Evolutionary conservation across 768 basidiomycete species (phyloP).

Genomic region (Phylloporus sp.): DNA sequence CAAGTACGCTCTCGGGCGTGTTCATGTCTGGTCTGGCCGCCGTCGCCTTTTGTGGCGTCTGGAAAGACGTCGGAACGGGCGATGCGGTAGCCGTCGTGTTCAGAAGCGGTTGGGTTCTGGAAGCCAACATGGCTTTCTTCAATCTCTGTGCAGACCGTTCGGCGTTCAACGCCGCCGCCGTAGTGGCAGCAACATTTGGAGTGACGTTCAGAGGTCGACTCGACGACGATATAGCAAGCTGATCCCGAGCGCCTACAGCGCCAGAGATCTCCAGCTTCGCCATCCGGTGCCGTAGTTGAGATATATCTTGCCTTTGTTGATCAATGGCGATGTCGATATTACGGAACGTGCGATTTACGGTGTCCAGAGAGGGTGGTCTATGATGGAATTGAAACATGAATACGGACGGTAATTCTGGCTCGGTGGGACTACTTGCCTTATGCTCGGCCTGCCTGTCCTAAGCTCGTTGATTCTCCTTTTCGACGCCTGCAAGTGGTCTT

Average conservation of each 20-base stretch:
- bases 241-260: constrained; percentile 32
- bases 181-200: constrained; percentile 64
- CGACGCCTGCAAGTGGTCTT: constrained; percentile 61
- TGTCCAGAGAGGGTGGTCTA: constrained; percentile 82
- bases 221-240: constrained; percentile 37
- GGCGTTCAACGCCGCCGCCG: constrained; percentile 77
- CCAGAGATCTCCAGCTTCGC: constrained; percentile 42
- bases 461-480: constrained; percentile 65
- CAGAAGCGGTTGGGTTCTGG: constrained; percentile 60
- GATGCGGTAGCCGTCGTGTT: constrained; percentile 46
- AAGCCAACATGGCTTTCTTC: constrained; percentile 59
- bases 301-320: constrained; percentile 54
- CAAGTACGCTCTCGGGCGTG: neutral
- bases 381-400: constrained; percentile 2
- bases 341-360: constrained; percentile 73
- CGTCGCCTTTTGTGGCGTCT: constrained; percentile 26
- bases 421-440: constrained; percentile 47
- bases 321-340: constrained; percentile 75
- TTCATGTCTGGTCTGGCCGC: constrained; percentile 5
- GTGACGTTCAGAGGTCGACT: constrained; percentile 44
- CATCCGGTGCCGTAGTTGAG: constrained; percentile 47
- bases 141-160: constrained; percentile 69
- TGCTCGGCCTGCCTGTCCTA: constrained; percentile 53
- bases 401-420: neutral
- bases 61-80: constrained; percentile 22